phyloP scores from a whole-genome alignment of 345 rosid genomes.

The Acer negundo region DNA sequence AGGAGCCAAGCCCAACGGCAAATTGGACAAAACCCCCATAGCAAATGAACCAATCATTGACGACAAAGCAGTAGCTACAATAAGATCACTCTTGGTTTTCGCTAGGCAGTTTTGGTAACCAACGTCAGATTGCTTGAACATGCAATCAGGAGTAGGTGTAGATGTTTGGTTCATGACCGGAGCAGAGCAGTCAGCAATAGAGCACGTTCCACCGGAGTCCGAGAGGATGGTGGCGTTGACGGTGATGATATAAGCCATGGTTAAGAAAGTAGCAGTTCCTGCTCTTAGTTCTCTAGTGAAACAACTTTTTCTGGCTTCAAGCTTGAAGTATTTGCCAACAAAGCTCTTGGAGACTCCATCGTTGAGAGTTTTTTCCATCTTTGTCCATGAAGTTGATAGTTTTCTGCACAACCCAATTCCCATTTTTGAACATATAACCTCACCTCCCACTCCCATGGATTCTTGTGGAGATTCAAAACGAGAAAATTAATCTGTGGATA shows the following conservation, averaged over 20 bases:
- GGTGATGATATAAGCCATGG: conserved; percentile 91
- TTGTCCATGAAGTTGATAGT: conserved; percentile 41
- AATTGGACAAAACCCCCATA: conserved; percentile 79
- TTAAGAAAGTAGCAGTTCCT: conserved; percentile 88
- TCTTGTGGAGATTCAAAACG: conserved; percentile 12
- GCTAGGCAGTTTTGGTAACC: conserved; percentile 70
- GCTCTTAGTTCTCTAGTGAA: conserved; percentile 85
- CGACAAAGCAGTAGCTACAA: conserved; percentile 72
- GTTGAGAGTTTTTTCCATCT: conserved; percentile 57
- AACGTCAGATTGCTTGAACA: conserved; percentile 43
- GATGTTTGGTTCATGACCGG: conserved; percentile 34
- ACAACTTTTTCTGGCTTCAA: conserved; percentile 60
- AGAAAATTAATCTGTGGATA: not conserved
- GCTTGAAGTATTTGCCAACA: conserved; percentile 66
- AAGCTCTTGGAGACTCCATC: conserved; percentile 59
- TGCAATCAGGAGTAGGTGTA: conserved; percentile 46
- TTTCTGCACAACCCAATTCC: conserved; percentile 22
- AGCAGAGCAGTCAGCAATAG: conserved; percentile 56
- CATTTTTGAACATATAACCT: conserved; percentile 26
- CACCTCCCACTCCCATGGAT: conserved; percentile 24
- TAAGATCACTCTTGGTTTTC: conserved; percentile 66
- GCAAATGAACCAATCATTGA: conserved; percentile 77
- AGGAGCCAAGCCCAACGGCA: conserved; percentile 86
- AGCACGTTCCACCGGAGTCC: conserved; percentile 82
- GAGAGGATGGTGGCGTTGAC: conserved; percentile 83